Percentiles rank a stretch among this genome's conserved stretches.
phyloP scores from a whole-genome alignment of 768 basidiomycete genomes.

The Bullera alba region DNA sequence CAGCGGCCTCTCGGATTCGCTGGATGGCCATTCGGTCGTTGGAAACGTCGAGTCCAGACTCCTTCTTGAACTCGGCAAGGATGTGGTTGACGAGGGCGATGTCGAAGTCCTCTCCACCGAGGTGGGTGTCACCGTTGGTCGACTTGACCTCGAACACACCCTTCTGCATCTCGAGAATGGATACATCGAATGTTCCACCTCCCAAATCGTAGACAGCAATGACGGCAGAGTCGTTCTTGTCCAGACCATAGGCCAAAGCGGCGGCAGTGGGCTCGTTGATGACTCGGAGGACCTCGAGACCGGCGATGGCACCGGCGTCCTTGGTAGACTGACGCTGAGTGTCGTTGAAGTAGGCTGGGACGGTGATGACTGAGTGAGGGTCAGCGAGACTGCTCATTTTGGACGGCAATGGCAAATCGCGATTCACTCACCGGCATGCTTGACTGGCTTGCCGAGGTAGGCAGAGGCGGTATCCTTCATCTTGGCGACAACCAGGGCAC shows the following conservation, averaged over 20 bases:
- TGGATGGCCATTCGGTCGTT: constrained; percentile 94
- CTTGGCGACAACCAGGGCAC: constrained; percentile 53
- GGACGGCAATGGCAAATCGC: no score
- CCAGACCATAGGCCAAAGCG: constrained; percentile 94
- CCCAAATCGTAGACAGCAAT: constrained; percentile 99
- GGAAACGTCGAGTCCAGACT: constrained; percentile 69
- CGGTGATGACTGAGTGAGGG: constrained; percentile 64
- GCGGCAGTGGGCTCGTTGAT: constrained; percentile 99
- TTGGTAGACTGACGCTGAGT: constrained; percentile 98
- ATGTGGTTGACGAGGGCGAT: constrained; percentile 78
- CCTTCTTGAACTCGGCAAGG: constrained; percentile 89
- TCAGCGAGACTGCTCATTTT: not conserved
- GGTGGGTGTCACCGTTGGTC: constrained; percentile 97
- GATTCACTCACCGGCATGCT: constrained; percentile 61
- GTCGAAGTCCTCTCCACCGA: constrained; percentile 97
- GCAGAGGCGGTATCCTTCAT: constrained; percentile 96
- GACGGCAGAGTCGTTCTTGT: constrained; percentile 71
- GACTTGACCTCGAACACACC: constrained; percentile 99
- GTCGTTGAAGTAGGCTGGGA: constrained; percentile 99
- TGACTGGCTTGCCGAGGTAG: constrained; percentile 85
- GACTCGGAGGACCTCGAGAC: constrained; percentile 92
- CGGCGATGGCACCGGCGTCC: constrained; percentile 94
- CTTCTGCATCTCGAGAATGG: constrained; percentile 98
- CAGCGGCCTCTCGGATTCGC: constrained; percentile 96
- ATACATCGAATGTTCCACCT: constrained; percentile 99